Conservation (phyloP, 257 asterid genomes). For the Ilex asprella region DNA sequence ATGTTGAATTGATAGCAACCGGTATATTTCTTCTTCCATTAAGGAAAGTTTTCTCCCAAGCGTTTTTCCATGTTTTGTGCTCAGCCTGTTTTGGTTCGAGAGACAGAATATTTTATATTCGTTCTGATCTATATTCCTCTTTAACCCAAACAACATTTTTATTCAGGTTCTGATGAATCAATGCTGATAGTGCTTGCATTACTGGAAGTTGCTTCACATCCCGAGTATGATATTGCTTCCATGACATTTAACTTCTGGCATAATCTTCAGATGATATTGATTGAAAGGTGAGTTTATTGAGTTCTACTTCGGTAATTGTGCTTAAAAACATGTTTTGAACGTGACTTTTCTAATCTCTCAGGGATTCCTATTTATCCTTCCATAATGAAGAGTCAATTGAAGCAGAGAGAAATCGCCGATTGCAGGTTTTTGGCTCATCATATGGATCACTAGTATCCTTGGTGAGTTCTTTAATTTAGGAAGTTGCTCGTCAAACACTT, state of each 20-base stretch:
- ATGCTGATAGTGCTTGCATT: constrained; percentile 89
- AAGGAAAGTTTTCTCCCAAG: constrained; percentile 11
- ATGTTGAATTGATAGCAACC: constrained; percentile 93
- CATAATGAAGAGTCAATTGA: constrained; percentile 58
- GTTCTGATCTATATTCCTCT: constrained; percentile 4
- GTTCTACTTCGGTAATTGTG: constrained; percentile 9
- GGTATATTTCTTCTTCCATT: constrained; percentile 41
- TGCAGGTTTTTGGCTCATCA: constrained; percentile 71
- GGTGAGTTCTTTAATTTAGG: constrained; percentile 44
- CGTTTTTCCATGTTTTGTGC: constrained; percentile 8
- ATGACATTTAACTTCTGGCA: constrained; percentile 99
- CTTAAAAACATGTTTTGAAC: constrained; percentile 20
- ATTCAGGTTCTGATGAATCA: constrained; percentile 96
- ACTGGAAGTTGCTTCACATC: constrained; percentile 95
- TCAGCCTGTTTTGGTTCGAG: background rate
- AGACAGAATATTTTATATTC: background rate
- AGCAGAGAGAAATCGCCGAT: constrained; percentile 58
- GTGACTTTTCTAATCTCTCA: constrained; percentile 31
- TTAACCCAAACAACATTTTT: constrained; percentile 10
- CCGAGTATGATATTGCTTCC: constrained; percentile 95
- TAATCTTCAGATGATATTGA: constrained; percentile 72
- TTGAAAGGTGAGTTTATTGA: constrained; percentile 54
- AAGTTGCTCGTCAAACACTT: constrained; percentile 1
- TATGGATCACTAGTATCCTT: constrained; percentile 82
- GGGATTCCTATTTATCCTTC: constrained; percentile 55